Percentiles rank a stretch among this genome's conserved stretches.
Evolutionary conservation across 139 green algal species (phyloP).

Genomic region (Volvox reticuliferus): DNA sequence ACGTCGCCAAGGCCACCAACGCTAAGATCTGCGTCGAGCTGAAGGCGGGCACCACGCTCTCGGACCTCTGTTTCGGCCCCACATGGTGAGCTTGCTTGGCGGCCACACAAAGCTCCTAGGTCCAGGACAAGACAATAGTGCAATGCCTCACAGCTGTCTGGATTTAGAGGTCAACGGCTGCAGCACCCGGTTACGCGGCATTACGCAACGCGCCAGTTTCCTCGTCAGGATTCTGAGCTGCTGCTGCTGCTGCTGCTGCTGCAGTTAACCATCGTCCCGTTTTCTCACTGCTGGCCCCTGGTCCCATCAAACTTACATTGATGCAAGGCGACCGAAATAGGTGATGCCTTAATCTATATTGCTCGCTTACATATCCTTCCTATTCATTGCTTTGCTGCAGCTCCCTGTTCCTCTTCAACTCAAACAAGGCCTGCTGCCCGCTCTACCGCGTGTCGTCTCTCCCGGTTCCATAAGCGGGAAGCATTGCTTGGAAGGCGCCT

Average conservation of each 20-base stretch:
- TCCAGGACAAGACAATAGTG: background rate
- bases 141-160: background rate
- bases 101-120: too few relatives aligned
- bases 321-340: too few relatives aligned
- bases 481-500: too few relatives aligned
- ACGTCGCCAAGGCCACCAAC: background rate
- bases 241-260: background rate
- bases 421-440: background rate
- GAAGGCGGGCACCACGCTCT: background rate
- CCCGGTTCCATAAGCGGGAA: too few relatives aligned
- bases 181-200: too few relatives aligned
- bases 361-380: background rate
- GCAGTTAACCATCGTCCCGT: background rate
- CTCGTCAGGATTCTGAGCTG: too few relatives aligned
- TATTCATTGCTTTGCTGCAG: background rate
- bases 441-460: background rate
- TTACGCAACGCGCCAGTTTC: background rate
- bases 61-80: background rate
- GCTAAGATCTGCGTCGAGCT: background rate
- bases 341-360: too few relatives aligned
- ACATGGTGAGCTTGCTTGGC: background rate
- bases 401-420: background rate
- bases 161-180: background rate
- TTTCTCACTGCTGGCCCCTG: too few relatives aligned
- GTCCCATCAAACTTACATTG: too few relatives aligned